These are phyloP conservation scores for Naganishia liquefaciens DNA, from an alignment of 1,284 basidiomycete genomes.

Conservation along the genomic window DNA sequence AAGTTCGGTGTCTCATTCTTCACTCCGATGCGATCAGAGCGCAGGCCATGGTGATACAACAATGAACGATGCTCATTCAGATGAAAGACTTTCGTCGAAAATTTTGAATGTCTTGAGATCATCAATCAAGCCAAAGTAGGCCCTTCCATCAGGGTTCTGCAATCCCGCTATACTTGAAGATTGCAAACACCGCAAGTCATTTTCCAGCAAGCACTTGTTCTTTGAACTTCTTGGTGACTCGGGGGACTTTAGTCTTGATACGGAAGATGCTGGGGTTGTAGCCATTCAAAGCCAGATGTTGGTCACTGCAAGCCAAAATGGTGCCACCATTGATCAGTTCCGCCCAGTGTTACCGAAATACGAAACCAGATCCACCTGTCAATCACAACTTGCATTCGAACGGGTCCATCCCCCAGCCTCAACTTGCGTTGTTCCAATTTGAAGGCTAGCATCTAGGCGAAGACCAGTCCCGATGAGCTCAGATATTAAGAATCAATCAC, in stretches of 20 bases:
- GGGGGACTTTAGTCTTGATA: constrained; percentile 14
- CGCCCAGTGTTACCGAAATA: background rate
- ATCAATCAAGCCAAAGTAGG: no score
- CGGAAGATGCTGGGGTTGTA: constrained; percentile 7
- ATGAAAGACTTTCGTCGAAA: no score
- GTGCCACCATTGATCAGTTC: no score
- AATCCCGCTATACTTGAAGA: background rate
- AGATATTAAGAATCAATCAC: background rate
- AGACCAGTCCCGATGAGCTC: background rate
- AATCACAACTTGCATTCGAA: constrained; percentile 4
- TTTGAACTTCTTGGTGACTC: constrained; percentile 11
- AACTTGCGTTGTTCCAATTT: constrained; percentile 2
- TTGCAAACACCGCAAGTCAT: background rate
- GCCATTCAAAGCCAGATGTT: background rate
- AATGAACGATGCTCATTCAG: no score
- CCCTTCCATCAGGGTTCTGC: no score
- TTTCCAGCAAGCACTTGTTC: constrained; percentile 3
- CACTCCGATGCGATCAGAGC: no score
- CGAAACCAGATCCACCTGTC: background rate
- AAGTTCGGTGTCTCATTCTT: no score
- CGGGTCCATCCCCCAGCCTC: background rate
- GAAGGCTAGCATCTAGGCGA: constrained; percentile 12
- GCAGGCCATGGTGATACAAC: no score
- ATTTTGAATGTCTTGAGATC: no score
- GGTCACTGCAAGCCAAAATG: background rate